Base-by-base conservation (phyloP, 2,329 filamentous ascomycete genomes). In the Neofusicoccum ribis region DNA sequence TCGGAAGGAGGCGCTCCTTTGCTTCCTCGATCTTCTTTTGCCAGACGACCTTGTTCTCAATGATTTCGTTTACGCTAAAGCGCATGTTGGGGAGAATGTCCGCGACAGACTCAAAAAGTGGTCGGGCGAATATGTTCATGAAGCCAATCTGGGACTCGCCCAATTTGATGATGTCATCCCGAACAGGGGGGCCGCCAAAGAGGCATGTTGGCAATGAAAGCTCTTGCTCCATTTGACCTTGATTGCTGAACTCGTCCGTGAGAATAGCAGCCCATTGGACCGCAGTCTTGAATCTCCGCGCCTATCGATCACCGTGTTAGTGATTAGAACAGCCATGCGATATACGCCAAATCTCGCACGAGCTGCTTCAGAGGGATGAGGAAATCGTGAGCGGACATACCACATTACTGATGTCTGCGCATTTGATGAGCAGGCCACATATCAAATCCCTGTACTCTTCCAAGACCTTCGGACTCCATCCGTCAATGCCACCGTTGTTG, bases 401-500 rank as follows among this genome's bases (percentile, higher is more conserved):
- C 76, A 98, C 95, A 76, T 99, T 99, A 80, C 94, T 97, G 74
- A 99, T 98, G 77, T 99, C 95, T 44, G 95, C 95, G 75, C 95
- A 98, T 77, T 99, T 99, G 80, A 99, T 97, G 66, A 99, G 81
- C 65, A 99, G 81, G 14, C 93, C 93, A 78, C 95, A 98, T n/a
- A 90, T 83, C 52, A 98, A 80, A 9, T 91, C 88, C 70, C 89
- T 91, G 70, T 93, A 86, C 70, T 93, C 90, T 67, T 95, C 89
- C 11, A 89, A 76, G 70, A 90, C 85, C 69, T 93, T 90, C 5
- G 86, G 87, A 67, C 89, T 90, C 93, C 92, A 97, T 8, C 86
- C 86, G 65, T 92, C 88, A 4, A 87, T 85, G 5, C 79, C 80
- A 58, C 83, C 84, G 64, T 88, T 83, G 70, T 88, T 89, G 44